Conservation (phyloP, 2,329 filamentous ascomycete species). For the Penicillium sp. region DNA sequence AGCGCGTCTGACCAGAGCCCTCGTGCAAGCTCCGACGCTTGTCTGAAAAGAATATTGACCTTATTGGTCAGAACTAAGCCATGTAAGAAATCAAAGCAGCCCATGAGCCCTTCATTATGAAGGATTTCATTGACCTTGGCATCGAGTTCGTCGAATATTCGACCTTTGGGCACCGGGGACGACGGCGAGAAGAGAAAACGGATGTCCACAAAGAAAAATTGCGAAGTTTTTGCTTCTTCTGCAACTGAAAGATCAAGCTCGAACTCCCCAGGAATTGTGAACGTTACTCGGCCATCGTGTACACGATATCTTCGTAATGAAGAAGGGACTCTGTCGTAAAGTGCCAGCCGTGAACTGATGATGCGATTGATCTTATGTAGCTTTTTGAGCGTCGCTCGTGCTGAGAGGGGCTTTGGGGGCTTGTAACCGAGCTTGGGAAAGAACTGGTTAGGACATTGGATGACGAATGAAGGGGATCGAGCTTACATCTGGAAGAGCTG, state of each 20-base stretch:
- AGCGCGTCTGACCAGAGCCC: slow-evolving; percentile 73
- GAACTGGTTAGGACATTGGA: slow-evolving; percentile 1
- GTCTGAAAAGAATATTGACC: slow-evolving; percentile 71
- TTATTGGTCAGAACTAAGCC: slow-evolving; percentile 87
- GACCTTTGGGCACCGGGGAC: slow-evolving; percentile 56
- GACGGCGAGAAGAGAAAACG: slow-evolving; percentile 73
- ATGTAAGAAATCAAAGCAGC: slow-evolving; percentile 81
- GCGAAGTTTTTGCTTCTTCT: slow-evolving; percentile 72
- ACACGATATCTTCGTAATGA: slow-evolving; percentile 73
- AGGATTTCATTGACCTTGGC: slow-evolving; percentile 65
- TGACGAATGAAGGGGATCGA: background rate
- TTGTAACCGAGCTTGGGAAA: slow-evolving; percentile 46
- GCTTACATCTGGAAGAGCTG: slow-evolving; percentile 72
- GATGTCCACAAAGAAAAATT: slow-evolving; percentile 93
- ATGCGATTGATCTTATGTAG: slow-evolving; percentile 77
- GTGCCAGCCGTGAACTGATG: slow-evolving; percentile 72
- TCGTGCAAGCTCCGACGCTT: slow-evolving; percentile 64
- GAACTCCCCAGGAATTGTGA: slow-evolving; percentile 75
- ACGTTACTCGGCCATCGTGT: slow-evolving; percentile 81
- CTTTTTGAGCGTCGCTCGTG: slow-evolving; percentile 66
- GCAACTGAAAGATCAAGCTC: slow-evolving; percentile 89
- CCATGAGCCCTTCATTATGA: slow-evolving; percentile 62
- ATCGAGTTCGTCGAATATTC: slow-evolving; percentile 62
- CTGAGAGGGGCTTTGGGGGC: slow-evolving; percentile 62
- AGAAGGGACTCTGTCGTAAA: slow-evolving; percentile 76